Evolutionary conservation across 371 early-diverging fungal genomes (phyloP).

Genomic region (Mortierella sp.): DNA sequence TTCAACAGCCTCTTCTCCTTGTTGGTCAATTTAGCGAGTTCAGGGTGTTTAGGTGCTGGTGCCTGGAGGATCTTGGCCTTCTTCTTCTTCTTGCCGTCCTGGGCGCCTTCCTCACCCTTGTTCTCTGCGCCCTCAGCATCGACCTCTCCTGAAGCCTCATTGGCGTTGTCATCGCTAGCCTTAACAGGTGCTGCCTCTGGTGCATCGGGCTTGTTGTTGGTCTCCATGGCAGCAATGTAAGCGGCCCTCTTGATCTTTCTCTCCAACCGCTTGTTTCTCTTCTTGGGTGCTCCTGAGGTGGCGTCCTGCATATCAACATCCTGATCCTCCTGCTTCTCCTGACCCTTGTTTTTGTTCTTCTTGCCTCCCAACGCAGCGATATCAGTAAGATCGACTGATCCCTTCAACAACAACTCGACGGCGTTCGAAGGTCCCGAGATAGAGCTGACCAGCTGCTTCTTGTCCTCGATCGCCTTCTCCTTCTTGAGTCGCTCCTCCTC

Average conservation of each 20-base stretch:
- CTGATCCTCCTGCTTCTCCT: conserved; percentile 21
- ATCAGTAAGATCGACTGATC: conserved; percentile 32
- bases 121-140: background rate
- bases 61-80: conserved; percentile 12
- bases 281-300: conserved; percentile 29
- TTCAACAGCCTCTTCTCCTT: conserved; percentile 52
- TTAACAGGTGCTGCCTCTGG: background rate
- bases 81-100: conserved; percentile 12
- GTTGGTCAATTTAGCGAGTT: conserved; percentile 46
- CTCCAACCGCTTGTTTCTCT: conserved; percentile 54
- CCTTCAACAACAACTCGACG: conserved; percentile 39
- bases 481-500: conserved; percentile 31
- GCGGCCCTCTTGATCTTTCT: conserved; percentile 54
- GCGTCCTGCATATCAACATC: conserved; percentile 16
- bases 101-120: background rate
- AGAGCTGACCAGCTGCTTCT: conserved; percentile 29
- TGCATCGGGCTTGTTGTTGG: conserved; percentile 9
- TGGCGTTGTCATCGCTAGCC: background rate
- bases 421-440: conserved; percentile 22
- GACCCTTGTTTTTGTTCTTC: conserved; percentile 8
- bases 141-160: background rate
- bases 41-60: conserved; percentile 21
- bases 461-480: conserved; percentile 21
- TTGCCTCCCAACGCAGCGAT: conserved; percentile 17
- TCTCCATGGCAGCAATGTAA: conserved; percentile 44